Conservation (phyloP, 768 basidiomycete species). For the Fomitopsis pulvina region DNA sequence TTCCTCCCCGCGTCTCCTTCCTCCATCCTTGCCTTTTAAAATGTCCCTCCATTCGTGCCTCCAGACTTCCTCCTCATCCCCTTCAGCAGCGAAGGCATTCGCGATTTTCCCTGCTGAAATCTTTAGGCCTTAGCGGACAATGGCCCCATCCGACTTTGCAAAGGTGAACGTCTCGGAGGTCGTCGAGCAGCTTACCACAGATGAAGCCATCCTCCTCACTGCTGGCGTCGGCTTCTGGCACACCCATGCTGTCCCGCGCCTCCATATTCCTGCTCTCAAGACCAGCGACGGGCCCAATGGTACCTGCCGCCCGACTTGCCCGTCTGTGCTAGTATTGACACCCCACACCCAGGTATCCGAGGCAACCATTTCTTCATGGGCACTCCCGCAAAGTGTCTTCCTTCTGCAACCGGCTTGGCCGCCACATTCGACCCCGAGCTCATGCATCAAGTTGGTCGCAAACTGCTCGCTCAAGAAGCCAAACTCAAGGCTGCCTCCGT, state of each 20-base stretch:
- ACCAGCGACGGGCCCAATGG: slow-evolving; percentile 82
- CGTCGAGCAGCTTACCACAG: slow-evolving; percentile 60
- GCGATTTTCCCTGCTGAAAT: neutral
- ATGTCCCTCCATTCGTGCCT: neutral
- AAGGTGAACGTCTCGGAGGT: slow-evolving; percentile 54
- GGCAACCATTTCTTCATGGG: slow-evolving; percentile 79
- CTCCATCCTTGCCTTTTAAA: neutral
- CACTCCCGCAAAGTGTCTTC: slow-evolving; percentile 74
- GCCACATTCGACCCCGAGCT: slow-evolving; percentile 69
- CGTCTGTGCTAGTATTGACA: neutral
- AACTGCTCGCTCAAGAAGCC: slow-evolving; percentile 65
- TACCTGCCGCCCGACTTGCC: slow-evolving; percentile 18
- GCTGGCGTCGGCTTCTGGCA: slow-evolving; percentile 79
- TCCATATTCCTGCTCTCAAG: slow-evolving; percentile 70
- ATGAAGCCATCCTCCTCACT: slow-evolving; percentile 67
- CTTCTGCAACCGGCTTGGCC: slow-evolving; percentile 68
- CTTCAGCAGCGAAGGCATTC: neutral
- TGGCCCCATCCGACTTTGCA: slow-evolving; percentile 68
- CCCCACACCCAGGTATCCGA: slow-evolving; percentile 33
- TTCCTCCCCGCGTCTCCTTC: neutral
- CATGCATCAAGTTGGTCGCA: slow-evolving; percentile 52
- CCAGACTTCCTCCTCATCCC: neutral
- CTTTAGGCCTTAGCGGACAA: slow-evolving; percentile 17
- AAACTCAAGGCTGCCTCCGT: slow-evolving; percentile 64
- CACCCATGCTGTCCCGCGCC: slow-evolving; percentile 55